These are phyloP conservation scores for Aurinia saxatilis DNA, from an alignment of 345 rosid species.

Conservation along the genomic window DNA sequence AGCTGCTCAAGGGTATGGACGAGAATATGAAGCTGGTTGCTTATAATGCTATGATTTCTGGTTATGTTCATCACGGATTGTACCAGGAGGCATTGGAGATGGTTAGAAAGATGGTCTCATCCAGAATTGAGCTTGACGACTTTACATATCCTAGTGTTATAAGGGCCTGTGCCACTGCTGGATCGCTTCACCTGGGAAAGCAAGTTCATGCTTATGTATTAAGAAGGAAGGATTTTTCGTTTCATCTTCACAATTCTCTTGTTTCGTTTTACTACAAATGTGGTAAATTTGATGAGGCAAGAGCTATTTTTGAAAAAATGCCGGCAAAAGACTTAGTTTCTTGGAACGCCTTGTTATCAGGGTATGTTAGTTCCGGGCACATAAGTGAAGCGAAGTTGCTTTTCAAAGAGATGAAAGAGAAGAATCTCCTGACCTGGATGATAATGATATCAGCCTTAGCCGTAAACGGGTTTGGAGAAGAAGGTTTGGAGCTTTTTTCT, in stretches of 20 bases:
- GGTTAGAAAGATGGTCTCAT: conserved; percentile 25
- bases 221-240: conserved; percentile 23
- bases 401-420: conserved; percentile 30
- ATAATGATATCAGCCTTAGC: conserved; percentile 34
- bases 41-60: conserved; percentile 32
- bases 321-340: conserved; percentile 29
- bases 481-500: conserved; percentile 27
- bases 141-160: conserved; percentile 31
- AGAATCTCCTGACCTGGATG: conserved; percentile 29
- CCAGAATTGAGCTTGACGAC: conserved; percentile 28
- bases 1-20: conserved; percentile 22
- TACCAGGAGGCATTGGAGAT: conserved; percentile 25
- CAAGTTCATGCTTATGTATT: conserved; percentile 27
- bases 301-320: conserved; percentile 27
- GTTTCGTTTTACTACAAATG: conserved; percentile 31
- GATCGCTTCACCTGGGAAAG: conserved; percentile 26
- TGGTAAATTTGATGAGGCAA: conserved; percentile 26
- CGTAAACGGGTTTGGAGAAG: conserved; percentile 31
- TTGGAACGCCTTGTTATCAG: conserved; percentile 35
- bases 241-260: conserved; percentile 26
- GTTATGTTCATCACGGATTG: conserved; percentile 28
- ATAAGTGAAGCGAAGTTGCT: conserved; percentile 31
- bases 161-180: conserved; percentile 31
- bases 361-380: conserved; percentile 30
- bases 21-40: conserved; percentile 25